A percentile compares a stretch with the other conserved stretches of the same genome.
phyloP scores from a whole-genome alignment of 148 eudicot genomes.

The Chenopodium suecicum region DNA sequence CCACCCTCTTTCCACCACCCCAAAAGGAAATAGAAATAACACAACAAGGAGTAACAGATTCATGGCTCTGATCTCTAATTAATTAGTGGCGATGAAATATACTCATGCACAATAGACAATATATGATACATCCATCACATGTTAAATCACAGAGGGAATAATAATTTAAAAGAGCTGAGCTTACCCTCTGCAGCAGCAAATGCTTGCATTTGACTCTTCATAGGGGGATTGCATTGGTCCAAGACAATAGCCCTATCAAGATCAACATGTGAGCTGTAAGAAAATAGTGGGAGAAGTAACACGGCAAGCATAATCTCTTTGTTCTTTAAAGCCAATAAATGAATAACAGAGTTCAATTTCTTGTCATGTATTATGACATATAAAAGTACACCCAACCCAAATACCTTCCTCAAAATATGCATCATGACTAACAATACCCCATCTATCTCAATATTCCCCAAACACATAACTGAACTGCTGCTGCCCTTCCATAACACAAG shows the following conservation, averaged over 20 bases:
- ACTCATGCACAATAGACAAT: neutral
- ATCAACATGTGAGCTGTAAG: neutral
- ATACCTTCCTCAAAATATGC: neutral
- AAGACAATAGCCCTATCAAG: conserved; percentile 65
- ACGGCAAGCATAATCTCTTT: neutral
- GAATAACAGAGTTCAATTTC: neutral
- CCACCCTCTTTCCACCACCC: neutral
- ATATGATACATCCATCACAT: neutral
- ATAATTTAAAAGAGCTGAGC: conserved; percentile 18
- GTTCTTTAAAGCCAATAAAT: neutral
- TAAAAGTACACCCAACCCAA: neutral
- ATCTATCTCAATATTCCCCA: conserved; percentile 6
- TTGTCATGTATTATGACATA: neutral
- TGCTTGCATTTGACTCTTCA: conserved; percentile 84
- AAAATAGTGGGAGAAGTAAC: neutral
- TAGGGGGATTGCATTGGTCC: conserved; percentile 72
- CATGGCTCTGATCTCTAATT: neutral
- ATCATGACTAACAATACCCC: neutral
- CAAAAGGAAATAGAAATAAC: neutral
- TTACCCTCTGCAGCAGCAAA: conserved; percentile 86
- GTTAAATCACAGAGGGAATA: neutral
- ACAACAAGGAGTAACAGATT: neutral
- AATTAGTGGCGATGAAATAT: neutral
- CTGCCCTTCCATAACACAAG: neutral
- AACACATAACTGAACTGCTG: neutral